These are phyloP conservation scores for Suillus variegatus DNA, from an alignment of 768 basidiomycete genomes.

Conservation along the genomic window DNA sequence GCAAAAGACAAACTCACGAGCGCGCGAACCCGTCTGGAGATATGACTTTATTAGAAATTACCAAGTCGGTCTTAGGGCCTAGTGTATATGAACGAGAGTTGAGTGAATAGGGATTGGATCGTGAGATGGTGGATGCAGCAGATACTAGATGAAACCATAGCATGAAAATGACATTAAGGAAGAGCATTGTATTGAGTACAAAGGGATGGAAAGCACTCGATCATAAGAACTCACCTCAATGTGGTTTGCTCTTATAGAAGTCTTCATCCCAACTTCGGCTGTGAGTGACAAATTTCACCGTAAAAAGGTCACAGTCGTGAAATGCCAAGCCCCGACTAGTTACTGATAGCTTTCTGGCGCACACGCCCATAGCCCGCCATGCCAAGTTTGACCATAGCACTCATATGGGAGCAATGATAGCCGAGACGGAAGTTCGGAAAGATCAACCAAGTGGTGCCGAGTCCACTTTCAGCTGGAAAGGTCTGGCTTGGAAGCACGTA, in stretches of 20 bases:
- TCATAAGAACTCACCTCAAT: neutral
- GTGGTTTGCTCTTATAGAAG: neutral
- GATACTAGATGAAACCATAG: slow-evolving; percentile 3
- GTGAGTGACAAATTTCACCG: neutral
- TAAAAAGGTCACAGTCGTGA: neutral
- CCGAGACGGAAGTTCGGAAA: neutral
- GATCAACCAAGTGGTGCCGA: neutral
- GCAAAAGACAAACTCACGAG: slow-evolving; percentile 32
- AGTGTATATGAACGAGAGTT: slow-evolving; percentile 11
- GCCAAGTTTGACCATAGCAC: neutral
- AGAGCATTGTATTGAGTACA: neutral
- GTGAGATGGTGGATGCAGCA: slow-evolving; percentile 22
- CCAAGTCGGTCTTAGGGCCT: slow-evolving; percentile 29
- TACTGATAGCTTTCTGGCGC: neutral
- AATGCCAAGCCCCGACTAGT: neutral
- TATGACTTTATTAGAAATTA: slow-evolving; percentile 41
- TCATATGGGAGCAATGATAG: neutral
- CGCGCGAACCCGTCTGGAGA: slow-evolving; percentile 52
- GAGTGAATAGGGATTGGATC: slow-evolving; percentile 12
- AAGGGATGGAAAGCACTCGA: neutral
- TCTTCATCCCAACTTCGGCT: neutral
- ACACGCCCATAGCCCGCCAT: neutral
- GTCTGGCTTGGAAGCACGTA: too few relatives aligned
- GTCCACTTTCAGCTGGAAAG: neutral
- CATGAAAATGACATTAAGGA: neutral